Evolutionary conservation across 129 eudicot genomes (phyloP), one percentile per base, ranked within the genome.

Genomic region (Flaveria bidentis): DNA sequence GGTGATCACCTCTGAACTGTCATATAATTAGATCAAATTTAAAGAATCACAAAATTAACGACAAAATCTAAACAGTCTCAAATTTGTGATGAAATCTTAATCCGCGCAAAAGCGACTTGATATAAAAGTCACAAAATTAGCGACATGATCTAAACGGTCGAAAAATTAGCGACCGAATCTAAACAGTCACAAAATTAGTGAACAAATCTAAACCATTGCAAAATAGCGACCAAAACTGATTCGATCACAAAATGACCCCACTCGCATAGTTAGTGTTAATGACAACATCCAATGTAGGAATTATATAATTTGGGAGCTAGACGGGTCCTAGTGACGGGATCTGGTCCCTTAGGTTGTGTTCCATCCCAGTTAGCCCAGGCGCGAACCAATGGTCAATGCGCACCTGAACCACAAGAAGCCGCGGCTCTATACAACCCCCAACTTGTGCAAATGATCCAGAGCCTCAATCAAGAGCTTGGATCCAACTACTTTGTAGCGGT

Each of bases 271-370:
- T 30, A 30, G 36, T 30, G 36, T 30, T 30, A 30, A 68, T 10
- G 46, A 12, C 63, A 39, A 20, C 5, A n/a, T 28, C 14, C 1
- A 2, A 72, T 55, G 55, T 75, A 91, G 97, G 78, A 79, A 66
- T 68, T 91, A n/a, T 88, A 76, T 56, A 81, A 74, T 0, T 71
- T 91, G 76, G 97, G 97, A 53, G 86, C 88, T 3, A 80, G 92
- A 67, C 78, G 91, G 41, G 84, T 91, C 39, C 70, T 91, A 77
- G 97, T 91, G 75, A 88, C 94, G 0, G 97, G 97, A 73, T 84
- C 83, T 0, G 97, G 97, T 52, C 97, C 97, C 1, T 65, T 91
- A 30, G 97, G 97, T 30, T 91, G 97, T 67, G 94, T 86, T 16
- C 97, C 97, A 6, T 84, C 89, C 22, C 84, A 86, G 73, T 67